Conservation (phyloP, 805 yeast genomes). For the Starmerella bombicola region DNA sequence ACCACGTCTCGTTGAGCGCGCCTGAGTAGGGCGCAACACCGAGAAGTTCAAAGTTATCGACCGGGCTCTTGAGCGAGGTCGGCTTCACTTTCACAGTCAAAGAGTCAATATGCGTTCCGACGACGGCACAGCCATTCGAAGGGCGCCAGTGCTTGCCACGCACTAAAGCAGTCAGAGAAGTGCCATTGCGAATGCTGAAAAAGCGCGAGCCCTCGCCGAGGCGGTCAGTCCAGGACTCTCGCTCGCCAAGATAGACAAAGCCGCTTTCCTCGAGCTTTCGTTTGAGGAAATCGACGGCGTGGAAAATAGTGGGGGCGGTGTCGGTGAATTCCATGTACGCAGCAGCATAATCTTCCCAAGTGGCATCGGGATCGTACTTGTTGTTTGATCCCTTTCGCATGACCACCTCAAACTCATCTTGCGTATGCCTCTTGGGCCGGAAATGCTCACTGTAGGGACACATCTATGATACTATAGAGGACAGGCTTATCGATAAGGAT, state of each 20-base stretch:
- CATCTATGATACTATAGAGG: too few relatives aligned
- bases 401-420: slow-evolving; percentile 24
- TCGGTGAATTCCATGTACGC: slow-evolving; percentile 61
- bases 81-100: slow-evolving; percentile 63
- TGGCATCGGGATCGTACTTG: slow-evolving; percentile 17
- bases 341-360: slow-evolving; percentile 24
- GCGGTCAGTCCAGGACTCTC: slow-evolving; percentile 39
- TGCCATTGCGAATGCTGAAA: slow-evolving; percentile 57
- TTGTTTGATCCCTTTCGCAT: slow-evolving; percentile 3
- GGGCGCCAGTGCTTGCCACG: slow-evolving; percentile 59
- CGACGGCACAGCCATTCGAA: slow-evolving; percentile 46
- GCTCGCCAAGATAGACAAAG: slow-evolving; percentile 53
- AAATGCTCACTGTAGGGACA: slow-evolving; percentile 15
- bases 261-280: slow-evolving; percentile 44
- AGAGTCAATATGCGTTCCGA: slow-evolving; percentile 69
- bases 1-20: slow-evolving; percentile 45
- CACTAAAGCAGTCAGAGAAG: slow-evolving; percentile 56
- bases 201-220: slow-evolving; percentile 36
- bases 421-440: slow-evolving; percentile 5
- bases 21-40: slow-evolving; percentile 84
- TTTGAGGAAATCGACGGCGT: slow-evolving; percentile 47
- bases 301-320: slow-evolving; percentile 61
- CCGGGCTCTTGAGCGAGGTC: slow-evolving; percentile 42
- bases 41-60: slow-evolving; percentile 63
- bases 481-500: too few relatives aligned